Evolutionary conservation across 2,329 filamentous ascomycete species (phyloP).

Genomic region (Aspergillus piperis): DNA sequence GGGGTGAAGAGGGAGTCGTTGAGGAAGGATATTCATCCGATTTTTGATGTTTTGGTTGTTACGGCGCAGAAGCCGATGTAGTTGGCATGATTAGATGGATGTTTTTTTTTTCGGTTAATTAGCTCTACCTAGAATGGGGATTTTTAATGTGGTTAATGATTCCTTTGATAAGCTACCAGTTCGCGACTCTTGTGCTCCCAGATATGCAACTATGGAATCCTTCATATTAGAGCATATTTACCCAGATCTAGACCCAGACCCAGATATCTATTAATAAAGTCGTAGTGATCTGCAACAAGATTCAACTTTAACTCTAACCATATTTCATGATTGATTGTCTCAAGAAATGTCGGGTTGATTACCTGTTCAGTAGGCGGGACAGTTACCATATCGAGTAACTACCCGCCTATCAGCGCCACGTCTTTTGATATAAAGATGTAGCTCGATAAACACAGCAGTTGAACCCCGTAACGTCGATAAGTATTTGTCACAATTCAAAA

Average conservation of each 20-base stretch:
- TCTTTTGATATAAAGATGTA: neutral
- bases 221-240: too few relatives aligned
- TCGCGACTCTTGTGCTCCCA: too few relatives aligned
- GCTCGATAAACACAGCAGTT: neutral
- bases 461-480: neutral
- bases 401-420: too few relatives aligned
- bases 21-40: slow-evolving; percentile 16
- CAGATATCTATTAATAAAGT: too few relatives aligned
- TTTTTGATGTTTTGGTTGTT: slow-evolving; percentile 20
- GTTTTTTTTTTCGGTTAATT: too few relatives aligned
- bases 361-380: neutral
- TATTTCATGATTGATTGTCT: neutral
- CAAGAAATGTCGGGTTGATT: neutral
- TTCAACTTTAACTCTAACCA: too few relatives aligned
- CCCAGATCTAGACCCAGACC: too few relatives aligned
- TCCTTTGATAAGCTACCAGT: too few relatives aligned
- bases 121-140: too few relatives aligned
- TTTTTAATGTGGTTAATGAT: too few relatives aligned
- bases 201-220: too few relatives aligned
- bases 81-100: neutral
- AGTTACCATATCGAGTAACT: fast-evolving
- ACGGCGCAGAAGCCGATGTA: slow-evolving; percentile 14
- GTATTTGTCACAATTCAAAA: neutral
- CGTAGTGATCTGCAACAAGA: too few relatives aligned
- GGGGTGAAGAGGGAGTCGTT: slow-evolving; percentile 16